Evolutionary conservation across 257 asterid species (phyloP), one percentile per base, ranked within the genome.

Genomic region (Ligustrum vulgare): DNA sequence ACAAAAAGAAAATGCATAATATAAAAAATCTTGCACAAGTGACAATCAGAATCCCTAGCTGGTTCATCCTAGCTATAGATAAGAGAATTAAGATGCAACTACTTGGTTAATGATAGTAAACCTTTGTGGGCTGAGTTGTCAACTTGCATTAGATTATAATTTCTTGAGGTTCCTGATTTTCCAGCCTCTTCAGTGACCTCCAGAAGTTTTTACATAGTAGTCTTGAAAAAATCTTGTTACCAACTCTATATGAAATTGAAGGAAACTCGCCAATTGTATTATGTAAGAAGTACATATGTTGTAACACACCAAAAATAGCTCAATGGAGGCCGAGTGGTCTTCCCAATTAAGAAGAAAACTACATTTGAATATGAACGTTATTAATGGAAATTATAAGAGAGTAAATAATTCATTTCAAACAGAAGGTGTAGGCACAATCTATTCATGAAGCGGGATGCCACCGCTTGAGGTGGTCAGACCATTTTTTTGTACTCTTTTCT

Each of bases 41-140:
- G 35, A 63, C 39, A 51, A 49, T 23, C 47, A 35, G 47, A 22
- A 62, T 72, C 67, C 69, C 69, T 28, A 49, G 41, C 70, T 73
- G 54, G 70, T 75, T 65, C 74, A 71, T 6, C 35, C 20, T 70
- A 73, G 28, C 45, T 23, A 69, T 31, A 6, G 39, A 23, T 54
- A 79, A 56, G 51, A 10, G 43, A 60, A 66, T 32, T 25, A 18
- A 32, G 49, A n/a, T 43, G 72, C 70, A 77, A 70, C 82, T 63
- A n/a, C 99, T 98, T 91, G 80, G 81, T 80, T 66, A 72, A n/a
- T n/a, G n/a, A n/a, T n/a, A n/a, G n/a, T n/a, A n/a, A 91, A 66
- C 75, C 83, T 79, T 80, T 87, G 65, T 45, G 66, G 11, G 84
- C 39, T 58, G 85, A 82, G 78, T 79, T 79, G 75, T 89, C 99